A percentile compares a stretch with the other conserved stretches of the same genome.
Conservation (phyloP, 1,284 basidiomycete genomes). For the Rhodofomes roseus region DNA sequence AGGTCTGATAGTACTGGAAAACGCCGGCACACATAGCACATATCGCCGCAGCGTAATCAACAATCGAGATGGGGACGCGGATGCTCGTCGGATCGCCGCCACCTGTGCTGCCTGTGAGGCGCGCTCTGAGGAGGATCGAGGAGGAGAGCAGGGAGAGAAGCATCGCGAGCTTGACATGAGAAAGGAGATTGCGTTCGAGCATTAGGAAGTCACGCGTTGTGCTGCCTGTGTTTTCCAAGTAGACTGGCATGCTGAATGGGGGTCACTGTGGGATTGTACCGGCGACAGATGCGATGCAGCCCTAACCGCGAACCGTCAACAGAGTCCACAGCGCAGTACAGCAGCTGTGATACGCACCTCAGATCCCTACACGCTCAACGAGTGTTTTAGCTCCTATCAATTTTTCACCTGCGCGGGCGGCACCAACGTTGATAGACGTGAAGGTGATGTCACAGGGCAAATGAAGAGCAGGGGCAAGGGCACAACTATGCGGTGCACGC, state of each 20-base stretch:
- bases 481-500: background rate
- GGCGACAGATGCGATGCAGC: background rate
- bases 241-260: conserved; percentile 19
- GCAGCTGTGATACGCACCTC: background rate
- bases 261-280: background rate
- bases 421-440: background rate
- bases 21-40: conserved; percentile 51
- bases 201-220: conserved; percentile 68
- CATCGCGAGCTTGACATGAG: conserved; percentile 61
- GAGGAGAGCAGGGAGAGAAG: conserved; percentile 61
- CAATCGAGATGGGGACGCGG: conserved; percentile 25
- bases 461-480: background rate
- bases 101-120: conserved; percentile 41
- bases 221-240: conserved; percentile 36
- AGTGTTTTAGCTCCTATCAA: background rate
- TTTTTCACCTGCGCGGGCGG: background rate
- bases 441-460: background rate
- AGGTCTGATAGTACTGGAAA: conserved; percentile 62
- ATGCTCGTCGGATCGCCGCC: conserved; percentile 21
- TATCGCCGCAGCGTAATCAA: conserved; percentile 41
- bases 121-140: conserved; percentile 56
- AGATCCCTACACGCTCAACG: background rate
- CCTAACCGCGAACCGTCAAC: background rate
- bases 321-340: background rate
- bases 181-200: conserved; percentile 69